A percentile compares a stretch with the other conserved stretches of the same genome.
Evolutionary conservation across 1,284 basidiomycete species (phyloP).

Genomic region (Abortiporus biennis): DNA sequence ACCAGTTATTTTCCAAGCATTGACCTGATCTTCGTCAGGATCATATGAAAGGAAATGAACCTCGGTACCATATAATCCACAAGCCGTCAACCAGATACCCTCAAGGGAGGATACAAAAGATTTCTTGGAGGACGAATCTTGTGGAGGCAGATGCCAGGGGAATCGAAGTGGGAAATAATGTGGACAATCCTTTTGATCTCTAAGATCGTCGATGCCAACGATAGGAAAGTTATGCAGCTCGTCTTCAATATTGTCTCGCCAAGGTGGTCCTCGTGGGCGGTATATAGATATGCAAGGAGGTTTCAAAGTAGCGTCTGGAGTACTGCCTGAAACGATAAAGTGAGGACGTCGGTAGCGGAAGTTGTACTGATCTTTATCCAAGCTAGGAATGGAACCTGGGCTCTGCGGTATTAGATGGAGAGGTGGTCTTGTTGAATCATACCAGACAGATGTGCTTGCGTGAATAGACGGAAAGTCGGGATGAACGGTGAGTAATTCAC

Average conservation of each 20-base stretch:
- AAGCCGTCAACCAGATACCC: slow-evolving; percentile 17
- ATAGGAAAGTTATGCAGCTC: too few relatives aligned
- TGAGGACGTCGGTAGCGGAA: slow-evolving; percentile 9
- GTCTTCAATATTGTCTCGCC: too few relatives aligned
- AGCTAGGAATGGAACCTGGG: slow-evolving; percentile 13
- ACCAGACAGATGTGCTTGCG: not conserved
- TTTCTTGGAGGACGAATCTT: not conserved
- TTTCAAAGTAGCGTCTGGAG: not conserved
- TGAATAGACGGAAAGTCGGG: not conserved
- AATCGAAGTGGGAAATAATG: too few relatives aligned
- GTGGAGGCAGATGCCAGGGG: too few relatives aligned
- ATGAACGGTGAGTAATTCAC: too few relatives aligned
- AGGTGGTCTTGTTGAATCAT: not conserved
- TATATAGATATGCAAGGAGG: too few relatives aligned
- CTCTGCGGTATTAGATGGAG: not conserved
- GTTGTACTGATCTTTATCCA: slow-evolving; percentile 14
- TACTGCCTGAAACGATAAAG: not conserved
- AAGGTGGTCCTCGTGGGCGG: not conserved
- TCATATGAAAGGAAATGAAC: slow-evolving; percentile 14
- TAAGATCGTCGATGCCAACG: too few relatives aligned
- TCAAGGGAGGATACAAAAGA: not conserved
- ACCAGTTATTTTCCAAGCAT: slow-evolving; percentile 17
- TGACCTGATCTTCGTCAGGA: slow-evolving; percentile 6
- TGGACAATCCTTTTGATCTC: too few relatives aligned
- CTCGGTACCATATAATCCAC: slow-evolving; percentile 16